Evolutionary conservation across 768 basidiomycete species (phyloP).

Genomic region (Termitomyces sp.): DNA sequence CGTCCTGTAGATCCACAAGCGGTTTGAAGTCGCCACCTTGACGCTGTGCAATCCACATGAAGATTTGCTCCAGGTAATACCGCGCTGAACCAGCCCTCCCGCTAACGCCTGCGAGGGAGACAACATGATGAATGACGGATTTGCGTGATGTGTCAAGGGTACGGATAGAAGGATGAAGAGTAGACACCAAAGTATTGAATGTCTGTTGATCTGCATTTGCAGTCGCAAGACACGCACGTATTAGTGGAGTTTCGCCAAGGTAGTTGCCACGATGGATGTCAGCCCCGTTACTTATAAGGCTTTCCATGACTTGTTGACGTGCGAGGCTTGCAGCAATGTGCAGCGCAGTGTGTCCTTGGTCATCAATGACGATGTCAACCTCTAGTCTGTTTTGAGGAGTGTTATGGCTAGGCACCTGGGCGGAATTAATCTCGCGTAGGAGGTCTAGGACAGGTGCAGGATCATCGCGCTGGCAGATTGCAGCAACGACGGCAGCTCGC

Average conservation of each 20-base stretch:
- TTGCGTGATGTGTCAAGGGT: constrained; percentile 86
- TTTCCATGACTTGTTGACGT: constrained; percentile 57
- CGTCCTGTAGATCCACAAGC: constrained; percentile 87
- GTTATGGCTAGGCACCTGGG: constrained; percentile 27
- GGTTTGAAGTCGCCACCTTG: constrained; percentile 73
- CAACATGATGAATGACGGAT: constrained; percentile 88
- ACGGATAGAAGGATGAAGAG: constrained; percentile 69
- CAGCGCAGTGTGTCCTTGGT: constrained; percentile 90
- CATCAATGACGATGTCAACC: constrained; percentile 84
- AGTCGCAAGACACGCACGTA: constrained; percentile 86
- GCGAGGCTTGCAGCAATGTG: constrained; percentile 90
- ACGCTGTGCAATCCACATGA: constrained; percentile 78
- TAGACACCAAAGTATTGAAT: constrained; percentile 60
- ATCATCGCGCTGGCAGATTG: constrained; percentile 68
- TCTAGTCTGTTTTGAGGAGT: constrained; percentile 35
- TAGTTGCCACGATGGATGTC: constrained; percentile 91
- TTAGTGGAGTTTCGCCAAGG: constrained; percentile 90
- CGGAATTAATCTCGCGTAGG: constrained; percentile 56
- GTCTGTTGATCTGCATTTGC: constrained; percentile 76
- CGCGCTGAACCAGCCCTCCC: constrained; percentile 79
- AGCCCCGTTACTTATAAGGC: constrained; percentile 72
- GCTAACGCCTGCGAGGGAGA: constrained; percentile 86
- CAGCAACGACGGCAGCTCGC: constrained; percentile 55
- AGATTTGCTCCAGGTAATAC: constrained; percentile 88
- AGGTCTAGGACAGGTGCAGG: constrained; percentile 54